These are phyloP conservation scores for Ambrosia trifida DNA, from an alignment of 129 eudicot genomes.

Conservation along the genomic window DNA sequence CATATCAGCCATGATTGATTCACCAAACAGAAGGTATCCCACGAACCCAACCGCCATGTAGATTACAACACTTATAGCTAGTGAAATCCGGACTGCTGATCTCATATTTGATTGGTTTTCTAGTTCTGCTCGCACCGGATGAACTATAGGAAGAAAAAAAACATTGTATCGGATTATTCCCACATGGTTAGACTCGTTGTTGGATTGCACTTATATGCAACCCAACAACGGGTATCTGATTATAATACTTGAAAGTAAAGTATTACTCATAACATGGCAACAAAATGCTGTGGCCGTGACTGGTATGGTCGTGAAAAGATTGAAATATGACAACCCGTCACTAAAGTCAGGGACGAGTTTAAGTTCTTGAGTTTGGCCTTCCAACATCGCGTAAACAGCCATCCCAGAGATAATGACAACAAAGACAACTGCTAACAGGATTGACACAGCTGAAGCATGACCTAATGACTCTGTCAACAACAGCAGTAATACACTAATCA, in stretches of 20 bases:
- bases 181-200: background rate
- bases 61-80: constrained; percentile 58
- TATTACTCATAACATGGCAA: constrained; percentile 68
- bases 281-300: constrained; percentile 75
- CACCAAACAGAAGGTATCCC: constrained; percentile 91
- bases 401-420: constrained; percentile 61
- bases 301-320: constrained; percentile 73
- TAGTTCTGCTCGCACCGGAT: constrained; percentile 76
- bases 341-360: constrained; percentile 66
- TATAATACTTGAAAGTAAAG: background rate
- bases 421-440: constrained; percentile 78
- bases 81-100: constrained; percentile 58
- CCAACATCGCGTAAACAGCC: constrained; percentile 64
- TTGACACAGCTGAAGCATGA: constrained; percentile 80
- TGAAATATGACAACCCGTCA: constrained; percentile 44
- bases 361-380: constrained; percentile 54
- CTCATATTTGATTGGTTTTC: constrained; percentile 59
- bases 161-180: background rate
- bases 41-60: constrained; percentile 78
- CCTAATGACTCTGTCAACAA: constrained; percentile 69
- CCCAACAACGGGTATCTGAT: background rate
- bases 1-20: constrained; percentile 80
- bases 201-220: too few relatives aligned
- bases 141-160: constrained; percentile 45
- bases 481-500: background rate